Conservation (phyloP, 2,329 filamentous ascomycete species). For the Nothophoma quercina region DNA sequence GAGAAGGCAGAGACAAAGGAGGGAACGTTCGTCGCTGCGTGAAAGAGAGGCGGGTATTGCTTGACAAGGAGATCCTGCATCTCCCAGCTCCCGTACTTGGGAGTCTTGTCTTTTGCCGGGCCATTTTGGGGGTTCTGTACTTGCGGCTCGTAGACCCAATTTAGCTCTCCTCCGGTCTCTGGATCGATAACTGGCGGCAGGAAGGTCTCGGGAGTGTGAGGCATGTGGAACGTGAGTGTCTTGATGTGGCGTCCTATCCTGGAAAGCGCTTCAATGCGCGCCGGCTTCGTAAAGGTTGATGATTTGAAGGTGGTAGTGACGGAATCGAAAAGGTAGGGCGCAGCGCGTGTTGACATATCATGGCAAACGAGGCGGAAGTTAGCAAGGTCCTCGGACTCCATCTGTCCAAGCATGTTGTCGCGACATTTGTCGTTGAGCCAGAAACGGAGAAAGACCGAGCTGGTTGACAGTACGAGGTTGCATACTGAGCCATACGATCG, state of each 20-base stretch:
- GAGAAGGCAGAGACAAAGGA: conserved; percentile 81
- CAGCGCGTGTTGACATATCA: conserved; percentile 74
- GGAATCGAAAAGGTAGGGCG: conserved; percentile 73
- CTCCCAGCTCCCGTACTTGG: conserved; percentile 81
- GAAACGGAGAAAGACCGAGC: conserved; percentile 58
- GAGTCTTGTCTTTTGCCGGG: conserved; percentile 64
- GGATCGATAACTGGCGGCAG: conserved; percentile 85
- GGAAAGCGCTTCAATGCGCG: conserved; percentile 75
- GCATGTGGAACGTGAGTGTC: conserved; percentile 77
- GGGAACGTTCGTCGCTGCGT: conserved; percentile 85
- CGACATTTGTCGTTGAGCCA: conserved; percentile 59
- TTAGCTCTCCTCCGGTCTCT: conserved; percentile 76
- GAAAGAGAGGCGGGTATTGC: conserved; percentile 88
- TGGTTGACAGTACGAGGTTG: conserved; percentile 58
- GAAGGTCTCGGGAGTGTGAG: conserved; percentile 80
- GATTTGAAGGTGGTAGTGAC: conserved; percentile 75
- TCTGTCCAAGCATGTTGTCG: conserved; percentile 52
- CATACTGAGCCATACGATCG: conserved; percentile 57
- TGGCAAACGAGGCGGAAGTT: conserved; percentile 71
- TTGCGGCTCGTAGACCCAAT: conserved; percentile 83
- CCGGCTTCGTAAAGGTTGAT: conserved; percentile 77
- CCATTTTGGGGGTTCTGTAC: conserved; percentile 63
- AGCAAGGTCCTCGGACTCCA: conserved; percentile 53
- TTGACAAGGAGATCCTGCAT: conserved; percentile 82
- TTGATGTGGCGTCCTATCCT: conserved; percentile 81